Percentiles rank a stretch among this genome's conserved stretches.
These are phyloP conservation scores for Teunomyces pallodes DNA, from an alignment of 805 yeast genomes.

Conservation along the genomic window DNA sequence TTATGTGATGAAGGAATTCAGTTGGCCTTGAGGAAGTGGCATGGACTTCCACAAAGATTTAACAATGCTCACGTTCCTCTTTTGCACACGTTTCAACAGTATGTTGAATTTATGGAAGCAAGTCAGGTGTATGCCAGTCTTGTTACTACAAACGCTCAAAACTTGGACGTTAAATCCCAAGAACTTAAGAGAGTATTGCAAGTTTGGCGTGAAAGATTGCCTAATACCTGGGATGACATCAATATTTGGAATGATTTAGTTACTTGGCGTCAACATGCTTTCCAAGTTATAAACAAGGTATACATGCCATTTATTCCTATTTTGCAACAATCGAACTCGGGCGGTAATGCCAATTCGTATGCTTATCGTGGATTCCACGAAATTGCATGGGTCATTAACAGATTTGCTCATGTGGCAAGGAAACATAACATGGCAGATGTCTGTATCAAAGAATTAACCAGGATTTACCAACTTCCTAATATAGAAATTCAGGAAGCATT, in stretches of 20 bases:
- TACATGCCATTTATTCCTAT: constrained; percentile 91
- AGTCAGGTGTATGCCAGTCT: constrained; percentile 87
- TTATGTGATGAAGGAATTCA: constrained; percentile 96
- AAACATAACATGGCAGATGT: constrained; percentile 97
- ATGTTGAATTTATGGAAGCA: constrained; percentile 96
- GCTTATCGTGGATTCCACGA: constrained; percentile 98
- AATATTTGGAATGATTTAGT: constrained; percentile 96
- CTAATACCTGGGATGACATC: constrained; percentile 96
- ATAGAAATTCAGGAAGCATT: constrained; percentile 98
- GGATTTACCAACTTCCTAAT: constrained; percentile 93
- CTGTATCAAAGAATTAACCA: constrained; percentile 86
- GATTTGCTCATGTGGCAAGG: constrained; percentile 98
- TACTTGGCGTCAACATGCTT: constrained; percentile 98
- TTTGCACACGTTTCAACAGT: constrained; percentile 93
- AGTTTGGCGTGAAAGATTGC: constrained; percentile 97
- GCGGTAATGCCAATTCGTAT: constrained; percentile 79
- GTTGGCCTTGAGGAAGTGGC: constrained; percentile 88
- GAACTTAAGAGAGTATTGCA: constrained; percentile 91
- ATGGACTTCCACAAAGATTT: constrained; percentile 73
- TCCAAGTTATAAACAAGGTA: constrained; percentile 90
- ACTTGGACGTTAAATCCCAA: constrained; percentile 87
- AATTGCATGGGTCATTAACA: constrained; percentile 96
- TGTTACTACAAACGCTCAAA: constrained; percentile 86
- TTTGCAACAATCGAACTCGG: constrained; percentile 63
- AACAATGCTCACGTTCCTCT: constrained; percentile 86